Evolutionary conservation across 805 yeast genomes (phyloP).

Genomic region (Scheffersomyces spartinae): DNA sequence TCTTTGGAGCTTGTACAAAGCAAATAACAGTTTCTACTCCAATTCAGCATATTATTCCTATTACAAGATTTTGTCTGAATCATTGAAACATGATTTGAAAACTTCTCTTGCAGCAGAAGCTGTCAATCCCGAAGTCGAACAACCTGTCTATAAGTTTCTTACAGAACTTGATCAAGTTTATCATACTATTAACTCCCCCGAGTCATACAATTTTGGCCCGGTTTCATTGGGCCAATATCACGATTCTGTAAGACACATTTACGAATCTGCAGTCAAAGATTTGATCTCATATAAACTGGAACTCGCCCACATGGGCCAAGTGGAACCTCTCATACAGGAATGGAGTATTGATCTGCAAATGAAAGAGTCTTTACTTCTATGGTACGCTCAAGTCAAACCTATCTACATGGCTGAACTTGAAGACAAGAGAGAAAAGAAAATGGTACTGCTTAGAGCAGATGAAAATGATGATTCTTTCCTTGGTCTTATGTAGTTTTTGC

Average conservation of each 20-base stretch:
- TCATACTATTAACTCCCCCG: not conserved
- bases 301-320: slow-evolving; percentile 15
- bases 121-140: too few species aligned
- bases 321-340: slow-evolving; percentile 19
- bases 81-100: too few species aligned
- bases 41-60: slow-evolving; percentile 13
- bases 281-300: slow-evolving; percentile 18
- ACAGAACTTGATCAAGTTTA: slow-evolving; percentile 4
- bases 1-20: slow-evolving; percentile 24
- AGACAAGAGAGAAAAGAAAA: slow-evolving; percentile 12
- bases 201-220: not conserved
- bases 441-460: slow-evolving; percentile 8
- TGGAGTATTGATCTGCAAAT: slow-evolving; percentile 23
- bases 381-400: slow-evolving; percentile 9
- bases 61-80: slow-evolving; percentile 13
- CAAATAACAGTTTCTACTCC: slow-evolving; percentile 13
- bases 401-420: slow-evolving; percentile 13
- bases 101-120: too few species aligned
- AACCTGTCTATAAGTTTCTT: slow-evolving; percentile 16
- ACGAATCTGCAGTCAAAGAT: slow-evolving; percentile 11
- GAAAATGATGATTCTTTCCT: slow-evolving; percentile 21
- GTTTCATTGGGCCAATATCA: too few species aligned
- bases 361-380: slow-evolving; percentile 11
- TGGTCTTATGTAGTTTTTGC: slow-evolving; percentile 18
- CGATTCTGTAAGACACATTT: too few species aligned